phyloP scores from a whole-genome alignment of 1,284 basidiomycete species.

The Pseudomicrostroma phylloplanum region DNA sequence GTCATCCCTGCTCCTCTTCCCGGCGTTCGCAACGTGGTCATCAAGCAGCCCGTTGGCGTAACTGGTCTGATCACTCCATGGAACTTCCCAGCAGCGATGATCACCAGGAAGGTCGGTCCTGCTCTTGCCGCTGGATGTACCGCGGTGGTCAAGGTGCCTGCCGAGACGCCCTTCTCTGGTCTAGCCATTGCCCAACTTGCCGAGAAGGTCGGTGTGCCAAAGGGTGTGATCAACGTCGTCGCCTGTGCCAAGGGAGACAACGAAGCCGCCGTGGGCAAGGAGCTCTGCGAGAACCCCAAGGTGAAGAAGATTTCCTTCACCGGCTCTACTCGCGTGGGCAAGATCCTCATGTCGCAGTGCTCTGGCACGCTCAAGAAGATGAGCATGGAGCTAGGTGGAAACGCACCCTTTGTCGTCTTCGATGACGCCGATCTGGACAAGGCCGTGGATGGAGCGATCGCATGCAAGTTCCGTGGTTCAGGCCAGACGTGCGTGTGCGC shows the following conservation, averaged over 20 bases:
- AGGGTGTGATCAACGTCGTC: constrained; percentile 90
- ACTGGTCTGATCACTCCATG: constrained; percentile 52
- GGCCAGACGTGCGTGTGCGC: constrained; percentile 80
- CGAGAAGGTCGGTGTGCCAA: constrained; percentile 79
- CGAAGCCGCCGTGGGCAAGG: constrained; percentile 69
- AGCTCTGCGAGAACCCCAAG: constrained; percentile 56
- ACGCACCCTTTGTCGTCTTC: constrained; percentile 91
- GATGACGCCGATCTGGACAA: constrained; percentile 89
- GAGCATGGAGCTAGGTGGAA: constrained; percentile 59
- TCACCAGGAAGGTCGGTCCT: constrained; percentile 78
- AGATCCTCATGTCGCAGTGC: constrained; percentile 75
- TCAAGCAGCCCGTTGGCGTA: constrained; percentile 84
- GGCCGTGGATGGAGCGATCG: constrained; percentile 79
- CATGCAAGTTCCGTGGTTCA: constrained; percentile 83
- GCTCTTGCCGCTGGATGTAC: constrained; percentile 92
- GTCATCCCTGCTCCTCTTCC: constrained; percentile 72
- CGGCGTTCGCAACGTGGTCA: constrained; percentile 74
- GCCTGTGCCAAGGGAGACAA: constrained; percentile 70
- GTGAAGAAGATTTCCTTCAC: constrained; percentile 92
- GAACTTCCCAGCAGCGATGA: constrained; percentile 53
- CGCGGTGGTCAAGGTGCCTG: constrained; percentile 86
- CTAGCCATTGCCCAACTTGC: constrained; percentile 80
- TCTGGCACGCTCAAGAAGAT: constrained; percentile 85
- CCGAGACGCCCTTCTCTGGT: constrained; percentile 90
- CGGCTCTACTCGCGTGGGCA: constrained; percentile 81